Evolutionary conservation across 768 basidiomycete species (phyloP).

Genomic region (Xerocomellus dryophilus): DNA sequence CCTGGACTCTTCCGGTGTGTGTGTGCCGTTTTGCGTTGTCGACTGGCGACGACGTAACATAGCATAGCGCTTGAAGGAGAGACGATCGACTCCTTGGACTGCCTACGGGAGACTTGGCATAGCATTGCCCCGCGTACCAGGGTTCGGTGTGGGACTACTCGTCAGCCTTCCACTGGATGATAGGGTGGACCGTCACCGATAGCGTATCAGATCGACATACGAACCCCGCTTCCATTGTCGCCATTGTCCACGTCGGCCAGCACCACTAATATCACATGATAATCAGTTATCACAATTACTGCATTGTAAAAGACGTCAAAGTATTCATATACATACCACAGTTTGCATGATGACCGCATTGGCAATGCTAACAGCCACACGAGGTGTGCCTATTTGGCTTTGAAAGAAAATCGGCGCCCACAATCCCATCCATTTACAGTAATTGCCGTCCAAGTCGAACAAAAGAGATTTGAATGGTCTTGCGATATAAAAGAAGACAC

Average conservation of each 20-base stretch:
- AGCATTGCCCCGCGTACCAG: not conserved
- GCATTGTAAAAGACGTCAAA: not conserved
- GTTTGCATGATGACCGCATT: not conserved
- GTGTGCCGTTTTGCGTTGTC: not conserved
- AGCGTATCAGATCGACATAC: not conserved
- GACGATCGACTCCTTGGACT: not conserved
- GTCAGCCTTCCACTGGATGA: not conserved
- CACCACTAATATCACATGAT: not conserved
- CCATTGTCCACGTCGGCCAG: not conserved
- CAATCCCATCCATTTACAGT: constrained; percentile 1
- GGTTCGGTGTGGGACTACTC: too few relatives aligned
- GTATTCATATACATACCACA: not conserved
- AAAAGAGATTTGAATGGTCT: not conserved
- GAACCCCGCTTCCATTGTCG: not conserved
- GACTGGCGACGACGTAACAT: not conserved
- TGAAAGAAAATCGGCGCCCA: not conserved
- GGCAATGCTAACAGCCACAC: not conserved
- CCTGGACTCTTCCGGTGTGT: not conserved
- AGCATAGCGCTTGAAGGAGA: not conserved
- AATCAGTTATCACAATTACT: not conserved
- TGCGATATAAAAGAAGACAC: not conserved
- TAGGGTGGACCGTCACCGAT: not conserved
- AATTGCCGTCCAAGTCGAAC: constrained; percentile 1
- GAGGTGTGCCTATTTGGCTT: not conserved
- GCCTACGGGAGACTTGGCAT: not conserved